Evolutionary conservation across 179 eudicot species (phyloP).

Genomic region (Patellifolia procumbens): DNA sequence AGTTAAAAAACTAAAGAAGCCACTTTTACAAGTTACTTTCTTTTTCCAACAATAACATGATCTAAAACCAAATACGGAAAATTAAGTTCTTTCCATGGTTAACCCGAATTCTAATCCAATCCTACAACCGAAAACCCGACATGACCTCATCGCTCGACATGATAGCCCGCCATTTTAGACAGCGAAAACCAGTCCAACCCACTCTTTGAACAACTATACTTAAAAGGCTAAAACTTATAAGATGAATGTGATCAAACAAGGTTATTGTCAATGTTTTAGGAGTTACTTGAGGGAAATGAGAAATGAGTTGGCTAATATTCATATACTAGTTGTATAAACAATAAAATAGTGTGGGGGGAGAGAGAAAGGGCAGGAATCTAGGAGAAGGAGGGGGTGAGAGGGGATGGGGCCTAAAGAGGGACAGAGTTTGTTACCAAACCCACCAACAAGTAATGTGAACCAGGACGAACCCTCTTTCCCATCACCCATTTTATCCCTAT

Average conservation of each 20-base stretch:
- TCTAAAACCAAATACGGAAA: too few relatives aligned
- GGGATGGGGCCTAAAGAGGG: slow-evolving; percentile 50
- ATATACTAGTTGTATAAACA: neutral
- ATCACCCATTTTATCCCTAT: slow-evolving; percentile 37
- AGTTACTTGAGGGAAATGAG: slow-evolving; percentile 29
- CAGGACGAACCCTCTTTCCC: slow-evolving; percentile 40
- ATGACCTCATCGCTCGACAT: too few relatives aligned
- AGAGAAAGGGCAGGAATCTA: slow-evolving; percentile 52
- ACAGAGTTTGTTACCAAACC: slow-evolving; percentile 85
- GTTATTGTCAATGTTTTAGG: neutral
- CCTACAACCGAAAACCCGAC: too few relatives aligned
- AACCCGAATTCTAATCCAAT: too few relatives aligned
- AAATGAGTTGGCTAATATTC: slow-evolving; percentile 42
- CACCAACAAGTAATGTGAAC: slow-evolving; percentile 86
- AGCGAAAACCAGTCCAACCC: too few relatives aligned
- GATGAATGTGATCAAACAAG: neutral
- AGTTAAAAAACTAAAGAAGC: too few relatives aligned
- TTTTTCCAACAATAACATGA: too few relatives aligned
- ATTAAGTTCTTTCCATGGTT: too few relatives aligned
- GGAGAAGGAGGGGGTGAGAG: slow-evolving; percentile 39
- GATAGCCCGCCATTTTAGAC: too few relatives aligned
- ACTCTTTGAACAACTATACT: too few relatives aligned
- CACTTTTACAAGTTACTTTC: too few relatives aligned
- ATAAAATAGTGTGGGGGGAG: slow-evolving; percentile 7
- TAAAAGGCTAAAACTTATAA: too few relatives aligned